Conservation (phyloP, 2,329 filamentous ascomycete genomes). For the Graphiopsis chlorocephala region DNA sequence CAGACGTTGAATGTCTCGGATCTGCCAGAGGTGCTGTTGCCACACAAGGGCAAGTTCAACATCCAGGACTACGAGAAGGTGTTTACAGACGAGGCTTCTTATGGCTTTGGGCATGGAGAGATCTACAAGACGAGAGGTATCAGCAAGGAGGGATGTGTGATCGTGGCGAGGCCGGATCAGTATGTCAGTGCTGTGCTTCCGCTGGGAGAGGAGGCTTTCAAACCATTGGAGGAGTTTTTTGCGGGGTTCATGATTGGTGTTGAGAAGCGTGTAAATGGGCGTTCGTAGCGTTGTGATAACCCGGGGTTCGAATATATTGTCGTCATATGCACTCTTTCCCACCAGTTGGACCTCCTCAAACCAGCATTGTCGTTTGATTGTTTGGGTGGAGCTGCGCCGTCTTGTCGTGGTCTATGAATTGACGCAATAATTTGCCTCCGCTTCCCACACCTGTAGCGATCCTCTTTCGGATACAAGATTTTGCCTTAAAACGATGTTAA, state of each 20-base stretch:
- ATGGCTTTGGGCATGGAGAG: slow-evolving; percentile 36
- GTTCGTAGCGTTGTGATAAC: background rate
- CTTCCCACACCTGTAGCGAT: background rate
- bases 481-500: background rate
- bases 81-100: slow-evolving; percentile 47
- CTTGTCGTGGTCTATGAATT: no score
- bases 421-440: background rate
- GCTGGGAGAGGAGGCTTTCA: slow-evolving; percentile 21
- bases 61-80: slow-evolving; percentile 41
- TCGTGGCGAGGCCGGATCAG: slow-evolving; percentile 65
- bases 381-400: no score
- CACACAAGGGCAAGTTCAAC: slow-evolving; percentile 38
- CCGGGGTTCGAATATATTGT: background rate
- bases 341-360: no score
- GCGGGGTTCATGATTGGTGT: slow-evolving; percentile 27
- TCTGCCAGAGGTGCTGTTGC: slow-evolving; percentile 45
- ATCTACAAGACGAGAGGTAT: slow-evolving; percentile 60
- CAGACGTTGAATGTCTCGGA: slow-evolving; percentile 33
- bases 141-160: slow-evolving; percentile 55
- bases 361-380: no score
- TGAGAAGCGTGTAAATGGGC: background rate
- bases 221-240: slow-evolving; percentile 30
- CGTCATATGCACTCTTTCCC: no score
- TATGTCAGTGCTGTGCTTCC: slow-evolving; percentile 50
- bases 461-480: background rate